phyloP scores from a whole-genome alignment of 2,329 filamentous ascomycete species.

The Sporothrix schenckii region DNA sequence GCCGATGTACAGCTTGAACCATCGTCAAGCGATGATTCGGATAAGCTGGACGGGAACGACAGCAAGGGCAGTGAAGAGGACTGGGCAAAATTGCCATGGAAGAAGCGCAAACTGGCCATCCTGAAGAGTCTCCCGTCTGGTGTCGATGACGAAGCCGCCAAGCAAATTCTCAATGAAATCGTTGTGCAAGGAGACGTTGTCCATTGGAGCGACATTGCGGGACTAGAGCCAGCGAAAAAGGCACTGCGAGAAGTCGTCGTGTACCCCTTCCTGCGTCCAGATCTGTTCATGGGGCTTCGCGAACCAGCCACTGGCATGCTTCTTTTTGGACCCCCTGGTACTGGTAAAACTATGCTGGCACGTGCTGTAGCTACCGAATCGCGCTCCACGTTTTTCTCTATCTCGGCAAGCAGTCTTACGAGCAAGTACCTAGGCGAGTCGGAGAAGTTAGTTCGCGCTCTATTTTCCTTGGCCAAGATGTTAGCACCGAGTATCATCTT shows the following conservation, averaged over 20 bases:
- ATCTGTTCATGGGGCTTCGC: conserved; percentile 91
- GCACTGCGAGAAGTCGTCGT: conserved; percentile 94
- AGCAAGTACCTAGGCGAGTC: conserved; percentile 96
- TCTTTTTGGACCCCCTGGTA: conserved; percentile 94
- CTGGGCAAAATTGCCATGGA: conserved; percentile 49
- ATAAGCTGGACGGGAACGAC: conserved; percentile 30
- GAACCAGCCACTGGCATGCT: conserved; percentile 95
- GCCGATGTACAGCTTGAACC: conserved; percentile 34
- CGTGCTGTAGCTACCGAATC: conserved; percentile 93
- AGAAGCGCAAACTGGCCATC: conserved; percentile 64
- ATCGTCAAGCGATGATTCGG: conserved; percentile 34
- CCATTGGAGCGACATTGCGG: conserved; percentile 91
- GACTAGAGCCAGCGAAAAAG: conserved; percentile 84
- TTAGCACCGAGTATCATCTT: conserved; percentile 96
- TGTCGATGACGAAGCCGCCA: conserved; percentile 78
- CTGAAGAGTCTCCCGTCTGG: conserved; percentile 79
- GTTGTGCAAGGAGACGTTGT: conserved; percentile 93
- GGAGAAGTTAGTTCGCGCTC: conserved; percentile 90
- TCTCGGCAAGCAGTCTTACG: conserved; percentile 90
- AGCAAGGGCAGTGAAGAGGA: conserved; percentile 28
- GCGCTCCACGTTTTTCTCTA: conserved; percentile 93
- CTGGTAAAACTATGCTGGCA: conserved; percentile 97
- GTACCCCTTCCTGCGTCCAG: conserved; percentile 92
- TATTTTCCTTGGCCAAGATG: conserved; percentile 86
- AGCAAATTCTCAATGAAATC: conserved; percentile 94